phyloP scores from a whole-genome alignment of 1,284 basidiomycete genomes.

The Trametes polyzona region DNA sequence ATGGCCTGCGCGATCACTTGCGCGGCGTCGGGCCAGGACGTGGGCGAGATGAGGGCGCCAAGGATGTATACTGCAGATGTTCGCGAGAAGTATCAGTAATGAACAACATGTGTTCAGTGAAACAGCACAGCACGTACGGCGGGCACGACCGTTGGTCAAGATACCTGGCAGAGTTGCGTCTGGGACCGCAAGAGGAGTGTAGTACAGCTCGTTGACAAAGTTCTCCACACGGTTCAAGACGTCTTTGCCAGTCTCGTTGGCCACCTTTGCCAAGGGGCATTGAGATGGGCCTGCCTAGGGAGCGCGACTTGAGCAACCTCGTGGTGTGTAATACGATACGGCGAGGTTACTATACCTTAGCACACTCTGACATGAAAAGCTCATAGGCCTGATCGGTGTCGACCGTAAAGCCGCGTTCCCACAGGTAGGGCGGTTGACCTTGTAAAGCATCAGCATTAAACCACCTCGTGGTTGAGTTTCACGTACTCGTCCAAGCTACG shows the following conservation, averaged over 20 bases:
- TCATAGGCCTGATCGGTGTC: conserved; percentile 39
- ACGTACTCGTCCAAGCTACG: conserved; percentile 35
- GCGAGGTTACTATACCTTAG: conserved; percentile 29
- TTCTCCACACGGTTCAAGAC: conserved; percentile 38
- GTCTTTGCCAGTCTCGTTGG: conserved; percentile 30
- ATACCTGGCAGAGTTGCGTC: conserved; percentile 35
- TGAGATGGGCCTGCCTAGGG: conserved; percentile 37
- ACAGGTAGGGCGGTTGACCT: conserved; percentile 39
- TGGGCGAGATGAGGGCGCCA: conserved; percentile 13
- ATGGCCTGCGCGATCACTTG: conserved; percentile 29
- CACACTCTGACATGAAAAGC: conserved; percentile 40
- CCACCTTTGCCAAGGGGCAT: conserved; percentile 35
- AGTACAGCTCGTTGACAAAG: conserved; percentile 40
- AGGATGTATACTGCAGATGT: conserved; percentile 27
- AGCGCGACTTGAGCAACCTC: too few species aligned
- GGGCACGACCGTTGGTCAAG: conserved; percentile 40
- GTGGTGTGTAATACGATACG: too few species aligned
- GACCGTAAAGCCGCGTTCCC: conserved; percentile 37
- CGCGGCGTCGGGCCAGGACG: conserved; percentile 25
- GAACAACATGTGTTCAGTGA: background rate
- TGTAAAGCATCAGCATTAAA: conserved; percentile 9
- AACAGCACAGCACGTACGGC: conserved; percentile 25
- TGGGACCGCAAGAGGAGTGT: conserved; percentile 36
- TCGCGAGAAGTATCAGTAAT: background rate
- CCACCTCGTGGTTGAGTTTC: background rate